Percentiles rank a stretch among this genome's conserved stretches.
Conservation (phyloP, 345 rosid genomes). For the Corchorus capsularis region DNA sequence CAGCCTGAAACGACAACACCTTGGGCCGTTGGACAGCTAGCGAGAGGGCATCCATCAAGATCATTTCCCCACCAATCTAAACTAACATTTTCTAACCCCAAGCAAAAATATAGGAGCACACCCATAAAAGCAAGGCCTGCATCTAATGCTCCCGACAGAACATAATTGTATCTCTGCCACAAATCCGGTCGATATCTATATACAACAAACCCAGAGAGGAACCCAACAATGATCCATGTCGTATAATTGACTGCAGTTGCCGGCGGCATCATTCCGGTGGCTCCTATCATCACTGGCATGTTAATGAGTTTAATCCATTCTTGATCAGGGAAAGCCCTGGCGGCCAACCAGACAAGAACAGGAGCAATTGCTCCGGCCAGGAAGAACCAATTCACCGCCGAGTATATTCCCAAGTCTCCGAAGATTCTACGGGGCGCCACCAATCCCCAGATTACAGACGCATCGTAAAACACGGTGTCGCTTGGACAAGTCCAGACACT, state of each 20-base stretch:
- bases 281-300: slow-evolving; percentile 89
- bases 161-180: slow-evolving; percentile 90
- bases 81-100: slow-evolving; percentile 73
- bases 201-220: slow-evolving; percentile 80
- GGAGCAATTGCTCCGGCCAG: slow-evolving; percentile 82
- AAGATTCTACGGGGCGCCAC: slow-evolving; percentile 89
- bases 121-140: slow-evolving; percentile 99
- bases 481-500: slow-evolving; percentile 91
- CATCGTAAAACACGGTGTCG: slow-evolving; percentile 89
- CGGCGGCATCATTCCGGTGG: slow-evolving; percentile 88
- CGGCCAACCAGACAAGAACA: slow-evolving; percentile 70
- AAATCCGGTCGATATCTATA: slow-evolving; percentile 72
- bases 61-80: slow-evolving; percentile 97
- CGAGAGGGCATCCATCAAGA: slow-evolving; percentile 91
- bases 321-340: slow-evolving; percentile 71
- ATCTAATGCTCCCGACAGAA: slow-evolving; percentile 87
- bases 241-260: slow-evolving; percentile 99
- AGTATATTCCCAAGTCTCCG: slow-evolving; percentile 79
- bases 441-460: slow-evolving; percentile 95
- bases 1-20: slow-evolving; percentile 77
- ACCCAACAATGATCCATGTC: slow-evolving; percentile 79
- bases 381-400: slow-evolving; percentile 90
- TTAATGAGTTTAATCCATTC: slow-evolving; percentile 88
- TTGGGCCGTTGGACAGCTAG: slow-evolving; percentile 78
- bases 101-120: slow-evolving; percentile 73